Evolutionary conservation across 768 basidiomycete species (phyloP), one percentile per base, ranked within the genome.

Genomic region (Tulasnella sp.): DNA sequence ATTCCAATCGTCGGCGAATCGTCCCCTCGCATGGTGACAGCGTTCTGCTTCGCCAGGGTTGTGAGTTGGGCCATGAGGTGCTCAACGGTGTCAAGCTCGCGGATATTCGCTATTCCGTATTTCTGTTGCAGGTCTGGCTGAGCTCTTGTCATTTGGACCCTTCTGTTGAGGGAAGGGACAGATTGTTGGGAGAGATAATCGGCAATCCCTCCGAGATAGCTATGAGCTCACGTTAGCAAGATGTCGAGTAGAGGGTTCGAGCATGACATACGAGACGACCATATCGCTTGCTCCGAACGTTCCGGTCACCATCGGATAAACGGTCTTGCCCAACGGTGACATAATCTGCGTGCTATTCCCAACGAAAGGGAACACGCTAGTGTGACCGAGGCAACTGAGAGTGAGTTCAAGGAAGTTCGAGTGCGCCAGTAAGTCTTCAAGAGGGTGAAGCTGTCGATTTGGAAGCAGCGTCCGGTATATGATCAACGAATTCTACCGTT

Each of bases 331-430:
- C n/a, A 22, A 5, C 1, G 71, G 71, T 14, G 59, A 34, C 3
- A 11, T 5, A 9, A 72, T 72, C 17, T 63, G 52, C 22, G 71
- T 72, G 19, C 64, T 14, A 6, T 62, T 63, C 5, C 71, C 71
- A 39, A 65, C 71, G 26, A 72, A 72, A 22, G 71, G 63, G 62
- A 72, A 72, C 1, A 72, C 71, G 11, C 42, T n/a, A 26, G 17
- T 11, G 62, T 72, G 4, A 19, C 63, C 59, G 16, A 63, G 63
- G 9, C 29, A 16, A n/a, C 65, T 72, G 52, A 72, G 44, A 4
- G 35, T 34, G 16, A 72, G 71, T 40, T 72, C 71, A n/a, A 62
- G n/a, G 26, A 72, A 72, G 26, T 72, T 72, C 12, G 71, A 72
- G 35, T 72, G 71, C 8, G 71, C 71, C 36, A 65, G 19, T 29